phyloP scores from a whole-genome alignment of 2,329 filamentous ascomycete genomes.

The Pseudogymnoascus sp. region DNA sequence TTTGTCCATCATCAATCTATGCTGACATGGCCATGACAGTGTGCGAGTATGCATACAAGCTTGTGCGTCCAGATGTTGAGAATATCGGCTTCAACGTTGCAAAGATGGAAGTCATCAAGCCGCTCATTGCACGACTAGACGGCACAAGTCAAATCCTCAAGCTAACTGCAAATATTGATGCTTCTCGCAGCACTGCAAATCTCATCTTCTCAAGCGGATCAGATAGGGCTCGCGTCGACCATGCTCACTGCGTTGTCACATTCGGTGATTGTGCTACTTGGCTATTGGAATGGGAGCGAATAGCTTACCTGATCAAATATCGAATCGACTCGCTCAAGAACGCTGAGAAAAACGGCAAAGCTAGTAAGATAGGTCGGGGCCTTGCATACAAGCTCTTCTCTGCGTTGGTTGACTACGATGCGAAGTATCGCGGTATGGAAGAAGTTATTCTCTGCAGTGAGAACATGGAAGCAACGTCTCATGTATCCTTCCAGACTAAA shows the following conservation, averaged over 20 bases:
- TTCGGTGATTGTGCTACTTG: constrained; percentile 53
- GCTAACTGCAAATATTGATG: constrained; percentile 51
- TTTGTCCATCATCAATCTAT: constrained; percentile 49
- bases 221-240: constrained; percentile 49
- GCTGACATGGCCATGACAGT: constrained; percentile 55
- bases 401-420: constrained; percentile 48
- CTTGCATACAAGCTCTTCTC: constrained; percentile 68
- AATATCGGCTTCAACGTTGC: constrained; percentile 55
- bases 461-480: constrained; percentile 36
- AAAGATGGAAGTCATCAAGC: constrained; percentile 61
- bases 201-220: constrained; percentile 52
- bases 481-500: constrained; percentile 39
- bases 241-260: constrained; percentile 53
- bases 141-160: constrained; percentile 49
- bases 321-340: constrained; percentile 50
- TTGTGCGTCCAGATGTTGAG: constrained; percentile 47
- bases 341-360: constrained; percentile 55
- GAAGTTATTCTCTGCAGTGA: constrained; percentile 47
- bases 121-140: constrained; percentile 48
- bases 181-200: constrained; percentile 44
- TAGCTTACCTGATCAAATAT: constrained; percentile 59
- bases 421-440: constrained; percentile 48
- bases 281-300: constrained; percentile 57
- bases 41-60: constrained; percentile 59
- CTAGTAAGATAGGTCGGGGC: constrained; percentile 64